These are phyloP conservation scores for Intubia oerlemansii DNA, from an alignment of 2,329 filamentous ascomycete species.

Conservation along the genomic window DNA sequence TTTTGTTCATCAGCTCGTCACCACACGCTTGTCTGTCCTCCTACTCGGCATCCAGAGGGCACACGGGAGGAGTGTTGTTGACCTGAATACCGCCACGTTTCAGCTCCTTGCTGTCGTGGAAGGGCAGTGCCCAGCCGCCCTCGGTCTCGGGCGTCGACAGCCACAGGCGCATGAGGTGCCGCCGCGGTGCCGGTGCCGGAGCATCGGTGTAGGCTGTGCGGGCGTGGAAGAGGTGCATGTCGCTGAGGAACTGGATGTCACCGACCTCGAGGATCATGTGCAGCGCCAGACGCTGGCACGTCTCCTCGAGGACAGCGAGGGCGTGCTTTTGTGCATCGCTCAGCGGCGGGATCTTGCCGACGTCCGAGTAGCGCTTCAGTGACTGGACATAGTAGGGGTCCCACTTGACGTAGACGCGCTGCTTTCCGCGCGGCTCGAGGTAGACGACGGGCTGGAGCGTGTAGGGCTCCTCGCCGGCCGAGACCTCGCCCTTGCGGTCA, in stretches of 20 bases:
- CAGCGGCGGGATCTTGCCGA: conserved; percentile 51
- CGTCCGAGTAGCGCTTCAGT: conserved; percentile 50
- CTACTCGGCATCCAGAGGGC: conserved; percentile 62
- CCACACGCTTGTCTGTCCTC: too few relatives aligned
- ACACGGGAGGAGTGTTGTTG: conserved; percentile 53
- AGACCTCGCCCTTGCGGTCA: conserved; percentile 72
- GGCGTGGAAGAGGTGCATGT: conserved; percentile 62
- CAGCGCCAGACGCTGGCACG: conserved; percentile 48
- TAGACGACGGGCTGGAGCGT: conserved; percentile 56
- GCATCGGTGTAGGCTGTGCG: conserved; percentile 53
- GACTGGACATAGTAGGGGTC: conserved; percentile 77
- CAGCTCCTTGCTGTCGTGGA: conserved; percentile 61
- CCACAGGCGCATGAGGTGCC: conserved; percentile 73
- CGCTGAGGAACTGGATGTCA: conserved; percentile 73
- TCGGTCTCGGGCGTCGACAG: conserved; percentile 61
- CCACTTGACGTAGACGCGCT: conserved; percentile 63
- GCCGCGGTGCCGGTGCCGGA: conserved; percentile 43
- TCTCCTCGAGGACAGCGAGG: conserved; percentile 49
- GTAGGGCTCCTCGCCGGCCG: conserved; percentile 51
- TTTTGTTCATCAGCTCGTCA: too few relatives aligned
- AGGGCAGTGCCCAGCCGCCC: conserved; percentile 70
- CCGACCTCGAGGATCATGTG: conserved; percentile 78
- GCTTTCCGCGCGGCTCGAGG: conserved; percentile 44
- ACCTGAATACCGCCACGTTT: conserved; percentile 83
- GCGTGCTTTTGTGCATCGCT: conserved; percentile 49